Percentiles rank a stretch among this genome's conserved stretches.
phyloP scores from a whole-genome alignment of 345 rosid genomes.

The Salix udensis region DNA sequence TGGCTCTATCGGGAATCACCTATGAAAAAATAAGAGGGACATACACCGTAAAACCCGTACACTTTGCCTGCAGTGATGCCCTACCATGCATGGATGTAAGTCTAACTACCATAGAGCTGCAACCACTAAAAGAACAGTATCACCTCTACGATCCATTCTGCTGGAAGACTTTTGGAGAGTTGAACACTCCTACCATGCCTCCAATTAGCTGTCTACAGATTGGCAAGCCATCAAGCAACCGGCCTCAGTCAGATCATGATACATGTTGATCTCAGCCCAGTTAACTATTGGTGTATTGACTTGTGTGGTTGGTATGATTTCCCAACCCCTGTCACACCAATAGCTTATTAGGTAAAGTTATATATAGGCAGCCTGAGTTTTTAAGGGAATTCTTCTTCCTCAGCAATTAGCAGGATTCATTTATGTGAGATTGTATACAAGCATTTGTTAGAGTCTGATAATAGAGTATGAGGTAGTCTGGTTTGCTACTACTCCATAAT shows the following conservation, averaged over 20 bases:
- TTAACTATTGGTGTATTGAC: slow-evolving; percentile 24
- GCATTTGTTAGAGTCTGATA: slow-evolving; percentile 15
- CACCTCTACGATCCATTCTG: slow-evolving; percentile 86
- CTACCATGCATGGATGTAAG: slow-evolving; percentile 80
- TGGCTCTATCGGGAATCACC: slow-evolving; percentile 77
- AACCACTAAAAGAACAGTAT: slow-evolving; percentile 63
- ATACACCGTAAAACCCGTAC: slow-evolving; percentile 83
- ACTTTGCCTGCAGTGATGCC: slow-evolving; percentile 88
- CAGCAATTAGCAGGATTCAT: slow-evolving; percentile 6
- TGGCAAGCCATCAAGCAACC: slow-evolving; percentile 77
- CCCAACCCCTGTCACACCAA: slow-evolving; percentile 55
- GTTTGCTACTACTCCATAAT: slow-evolving; percentile 14
- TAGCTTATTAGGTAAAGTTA: slow-evolving; percentile 27
- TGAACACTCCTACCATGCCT: slow-evolving; percentile 72
- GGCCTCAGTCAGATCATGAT: slow-evolving; percentile 58
- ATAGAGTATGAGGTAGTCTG: slow-evolving; percentile 18
- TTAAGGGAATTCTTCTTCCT: slow-evolving; percentile 23
- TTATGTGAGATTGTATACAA: slow-evolving; percentile 14
- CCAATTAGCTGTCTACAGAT: slow-evolving; percentile 79
- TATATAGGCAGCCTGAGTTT: slow-evolving; percentile 20
- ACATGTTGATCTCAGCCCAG: slow-evolving; percentile 40
- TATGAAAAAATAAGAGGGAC: slow-evolving; percentile 79
- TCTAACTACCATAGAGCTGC: slow-evolving; percentile 59
- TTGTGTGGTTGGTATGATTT: slow-evolving; percentile 52
- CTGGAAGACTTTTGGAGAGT: slow-evolving; percentile 84